Conservation (phyloP, 116 monocot genomes). For the Papilionanthe hybrid region DNA sequence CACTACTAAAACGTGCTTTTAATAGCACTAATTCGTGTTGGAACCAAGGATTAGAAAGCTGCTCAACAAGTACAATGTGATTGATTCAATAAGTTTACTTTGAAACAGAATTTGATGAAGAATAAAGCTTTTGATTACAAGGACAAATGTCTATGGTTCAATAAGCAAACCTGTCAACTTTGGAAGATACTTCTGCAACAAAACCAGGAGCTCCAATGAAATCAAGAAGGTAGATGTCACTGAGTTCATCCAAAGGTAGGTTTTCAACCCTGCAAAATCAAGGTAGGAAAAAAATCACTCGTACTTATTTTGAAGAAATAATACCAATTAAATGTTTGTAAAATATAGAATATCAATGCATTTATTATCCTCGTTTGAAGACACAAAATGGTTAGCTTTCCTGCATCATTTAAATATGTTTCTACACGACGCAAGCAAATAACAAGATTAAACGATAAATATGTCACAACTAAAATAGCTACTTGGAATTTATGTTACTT, state of each 20-base stretch:
- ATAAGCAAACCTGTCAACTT: constrained; percentile 54
- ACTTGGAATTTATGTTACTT: background rate
- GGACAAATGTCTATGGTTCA: background rate
- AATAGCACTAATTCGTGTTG: background rate
- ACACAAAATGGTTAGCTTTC: background rate
- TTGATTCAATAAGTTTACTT: background rate
- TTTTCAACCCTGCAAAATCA: constrained; percentile 35
- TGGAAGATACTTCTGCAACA: constrained; percentile 58
- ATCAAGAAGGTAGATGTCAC: constrained; percentile 81
- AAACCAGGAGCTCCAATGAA: constrained; percentile 77
- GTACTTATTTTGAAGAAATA: background rate
- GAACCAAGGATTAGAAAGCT: too few relatives aligned
- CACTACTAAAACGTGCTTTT: too few relatives aligned
- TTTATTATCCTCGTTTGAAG: background rate
- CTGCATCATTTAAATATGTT: background rate
- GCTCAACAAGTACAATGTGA: background rate
- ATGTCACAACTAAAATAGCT: background rate
- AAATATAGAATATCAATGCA: background rate
- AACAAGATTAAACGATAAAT: background rate
- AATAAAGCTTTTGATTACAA: background rate
- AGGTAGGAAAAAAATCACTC: background rate
- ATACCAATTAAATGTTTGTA: background rate
- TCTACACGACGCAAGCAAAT: background rate
- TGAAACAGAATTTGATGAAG: background rate
- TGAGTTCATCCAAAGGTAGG: constrained; percentile 54